phyloP scores from a whole-genome alignment of 495 filamentous ascomycete species.

The Astrothelium macrocarpum region DNA sequence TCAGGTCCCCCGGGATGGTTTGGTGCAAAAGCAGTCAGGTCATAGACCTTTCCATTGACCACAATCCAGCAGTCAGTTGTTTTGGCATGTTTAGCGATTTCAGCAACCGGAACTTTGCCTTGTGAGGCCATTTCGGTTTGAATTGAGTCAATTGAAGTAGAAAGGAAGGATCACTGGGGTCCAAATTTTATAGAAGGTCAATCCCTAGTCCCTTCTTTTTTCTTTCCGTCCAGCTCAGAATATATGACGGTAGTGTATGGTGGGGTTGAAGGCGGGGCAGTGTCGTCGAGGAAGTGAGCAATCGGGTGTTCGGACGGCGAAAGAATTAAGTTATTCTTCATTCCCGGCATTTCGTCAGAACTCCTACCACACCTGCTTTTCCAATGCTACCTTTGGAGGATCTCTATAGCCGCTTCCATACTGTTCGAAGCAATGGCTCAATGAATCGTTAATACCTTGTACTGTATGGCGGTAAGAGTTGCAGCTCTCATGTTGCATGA shows the following conservation, averaged over 20 bases:
- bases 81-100: constrained; percentile 20
- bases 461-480: too few species aligned
- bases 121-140: neutral
- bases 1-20: constrained; percentile 22
- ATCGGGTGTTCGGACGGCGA: too few species aligned
- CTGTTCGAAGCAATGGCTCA: too few species aligned
- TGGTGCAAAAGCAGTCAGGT: constrained; percentile 21
- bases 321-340: too few species aligned
- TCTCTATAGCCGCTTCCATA: too few species aligned
- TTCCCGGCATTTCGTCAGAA: too few species aligned
- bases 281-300: too few species aligned
- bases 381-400: too few species aligned
- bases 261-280: neutral
- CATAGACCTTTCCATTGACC: constrained; percentile 24
- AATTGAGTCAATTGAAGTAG: neutral
- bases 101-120: constrained; percentile 13
- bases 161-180: neutral
- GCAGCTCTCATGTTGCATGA: too few species aligned
- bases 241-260: neutral
- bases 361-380: too few species aligned
- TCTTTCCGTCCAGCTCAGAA: neutral
- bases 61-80: constrained; percentile 24
- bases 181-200: neutral
- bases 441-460: too few species aligned
- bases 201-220: neutral